phyloP scores from a whole-genome alignment of 1,284 basidiomycete species.

The Ceratobasidium sp. region DNA sequence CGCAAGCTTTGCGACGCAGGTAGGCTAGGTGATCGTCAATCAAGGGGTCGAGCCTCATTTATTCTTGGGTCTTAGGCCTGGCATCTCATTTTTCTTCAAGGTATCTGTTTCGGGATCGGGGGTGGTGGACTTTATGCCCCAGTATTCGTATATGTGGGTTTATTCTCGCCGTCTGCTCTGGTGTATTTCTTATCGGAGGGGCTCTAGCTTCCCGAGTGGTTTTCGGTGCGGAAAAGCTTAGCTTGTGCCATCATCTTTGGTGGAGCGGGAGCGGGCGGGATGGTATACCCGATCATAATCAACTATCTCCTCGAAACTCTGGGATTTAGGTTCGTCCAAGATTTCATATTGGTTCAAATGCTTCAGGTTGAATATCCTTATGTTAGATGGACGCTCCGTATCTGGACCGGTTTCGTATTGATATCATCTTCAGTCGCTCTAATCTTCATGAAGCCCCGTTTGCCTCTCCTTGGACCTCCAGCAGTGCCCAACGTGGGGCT shows the following conservation, averaged over 20 bases:
- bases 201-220: conserved; percentile 50
- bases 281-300: conserved; percentile 50
- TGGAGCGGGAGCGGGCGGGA: conserved; percentile 51
- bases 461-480: conserved; percentile 30
- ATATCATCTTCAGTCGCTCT: conserved; percentile 46
- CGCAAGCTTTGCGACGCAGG: conserved; percentile 49
- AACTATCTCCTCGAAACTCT: conserved; percentile 48
- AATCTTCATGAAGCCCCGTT: conserved; percentile 27
- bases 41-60: neutral
- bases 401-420: conserved; percentile 48
- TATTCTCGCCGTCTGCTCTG: no score
- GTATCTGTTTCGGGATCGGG: conserved; percentile 46
- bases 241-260: conserved; percentile 50
- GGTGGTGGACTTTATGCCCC: conserved; percentile 49
- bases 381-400: conserved; percentile 51
- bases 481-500: conserved; percentile 2
- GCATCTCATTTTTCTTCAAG: conserved; percentile 48
- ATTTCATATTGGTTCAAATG: neutral
- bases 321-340: conserved; percentile 47
- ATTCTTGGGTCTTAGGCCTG: conserved; percentile 36
- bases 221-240: conserved; percentile 45
- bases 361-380: neutral
- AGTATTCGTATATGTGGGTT: conserved; percentile 43
- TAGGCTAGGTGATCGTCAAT: neutral
- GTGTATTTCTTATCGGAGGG: neutral